These are phyloP conservation scores for Phallus indusiatus DNA, from an alignment of 768 basidiomycete genomes.

Conservation along the genomic window DNA sequence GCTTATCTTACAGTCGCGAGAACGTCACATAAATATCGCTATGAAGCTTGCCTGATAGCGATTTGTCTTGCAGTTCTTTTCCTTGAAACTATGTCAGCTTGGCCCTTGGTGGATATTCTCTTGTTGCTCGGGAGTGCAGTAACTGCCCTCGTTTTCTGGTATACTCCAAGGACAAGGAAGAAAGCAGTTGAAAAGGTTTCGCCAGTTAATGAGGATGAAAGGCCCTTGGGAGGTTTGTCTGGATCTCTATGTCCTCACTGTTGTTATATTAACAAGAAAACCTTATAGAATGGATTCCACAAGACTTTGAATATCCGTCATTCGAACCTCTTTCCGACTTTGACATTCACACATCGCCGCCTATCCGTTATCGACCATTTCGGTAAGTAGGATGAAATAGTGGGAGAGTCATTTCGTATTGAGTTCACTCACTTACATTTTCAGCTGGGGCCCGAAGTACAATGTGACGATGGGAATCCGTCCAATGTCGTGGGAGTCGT, in stretches of 20 bases:
- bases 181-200: background rate
- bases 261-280: background rate
- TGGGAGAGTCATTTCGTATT: background rate
- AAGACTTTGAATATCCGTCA: constrained; percentile 1
- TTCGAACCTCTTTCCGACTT: constrained; percentile 3
- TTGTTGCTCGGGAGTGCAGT: background rate
- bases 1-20: too few species aligned
- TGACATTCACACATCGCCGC: constrained; percentile 11
- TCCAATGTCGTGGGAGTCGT: constrained; percentile 57
- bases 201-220: background rate
- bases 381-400: constrained; percentile 13
- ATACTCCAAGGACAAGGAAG: background rate
- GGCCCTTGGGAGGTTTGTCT: constrained; percentile 2
- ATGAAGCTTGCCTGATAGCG: too few species aligned
- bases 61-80: too few species aligned
- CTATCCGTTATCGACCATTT: constrained; percentile 18
- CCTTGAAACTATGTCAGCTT: background rate
- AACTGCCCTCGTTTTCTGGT: background rate
- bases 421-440: background rate
- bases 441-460: constrained; percentile 2
- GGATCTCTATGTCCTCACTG: background rate
- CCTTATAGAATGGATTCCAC: constrained; percentile 2
- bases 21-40: too few species aligned
- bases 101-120: background rate
- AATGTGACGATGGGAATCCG: constrained; percentile 53